Conservation (phyloP, 257 asterid species). For the Solanum bukasovii region DNA sequence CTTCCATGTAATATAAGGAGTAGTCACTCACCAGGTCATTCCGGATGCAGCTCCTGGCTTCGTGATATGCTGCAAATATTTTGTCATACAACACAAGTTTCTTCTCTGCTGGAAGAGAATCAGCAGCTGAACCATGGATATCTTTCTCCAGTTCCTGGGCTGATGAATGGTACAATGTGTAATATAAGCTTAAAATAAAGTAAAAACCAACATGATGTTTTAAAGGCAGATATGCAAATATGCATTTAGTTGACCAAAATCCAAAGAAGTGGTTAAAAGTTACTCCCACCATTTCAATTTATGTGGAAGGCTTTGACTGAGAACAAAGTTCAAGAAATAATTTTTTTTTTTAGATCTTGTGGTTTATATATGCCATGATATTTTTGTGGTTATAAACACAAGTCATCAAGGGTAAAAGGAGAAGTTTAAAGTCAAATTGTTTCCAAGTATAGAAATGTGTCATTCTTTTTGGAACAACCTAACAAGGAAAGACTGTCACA, state of each 20-base stretch:
- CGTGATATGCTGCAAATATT: constrained; percentile 84
- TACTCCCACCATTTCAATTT: neutral
- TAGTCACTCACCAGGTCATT: constrained; percentile 61
- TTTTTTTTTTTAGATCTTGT: neutral
- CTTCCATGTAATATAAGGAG: neutral
- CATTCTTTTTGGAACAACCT: neutral
- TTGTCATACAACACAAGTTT: constrained; percentile 68
- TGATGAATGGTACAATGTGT: constrained; percentile 24
- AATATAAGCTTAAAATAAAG: constrained; percentile 14
- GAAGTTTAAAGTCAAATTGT: neutral
- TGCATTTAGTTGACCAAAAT: neutral
- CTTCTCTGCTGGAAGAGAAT: constrained; percentile 73
- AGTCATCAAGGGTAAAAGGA: neutral
- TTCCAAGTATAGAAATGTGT: neutral
- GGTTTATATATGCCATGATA: neutral
- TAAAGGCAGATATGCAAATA: neutral
- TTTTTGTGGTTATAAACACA: neutral
- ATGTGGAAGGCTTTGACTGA: neutral
- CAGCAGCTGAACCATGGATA: constrained; percentile 64
- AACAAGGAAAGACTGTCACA: neutral
- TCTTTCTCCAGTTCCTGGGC: constrained; percentile 98
- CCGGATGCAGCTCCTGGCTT: constrained; percentile 81
- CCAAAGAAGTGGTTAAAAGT: neutral
- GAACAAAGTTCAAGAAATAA: neutral
- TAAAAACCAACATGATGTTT: neutral